Evolutionary conservation across 1,284 basidiomycete genomes (phyloP), one percentile per base, ranked within the genome.

Genomic region (Ceratobasidium sp.): DNA sequence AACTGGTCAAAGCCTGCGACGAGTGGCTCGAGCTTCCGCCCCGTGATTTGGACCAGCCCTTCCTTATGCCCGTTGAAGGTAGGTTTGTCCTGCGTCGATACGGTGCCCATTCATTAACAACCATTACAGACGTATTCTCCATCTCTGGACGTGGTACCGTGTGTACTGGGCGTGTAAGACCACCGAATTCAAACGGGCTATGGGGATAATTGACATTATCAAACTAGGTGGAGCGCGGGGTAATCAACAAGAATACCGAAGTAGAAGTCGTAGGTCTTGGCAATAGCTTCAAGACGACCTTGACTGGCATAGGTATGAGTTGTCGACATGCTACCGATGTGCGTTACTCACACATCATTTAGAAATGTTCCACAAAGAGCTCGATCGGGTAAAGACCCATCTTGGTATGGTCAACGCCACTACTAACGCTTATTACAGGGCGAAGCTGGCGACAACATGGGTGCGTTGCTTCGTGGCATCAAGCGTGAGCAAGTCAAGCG

Each of bases 301-400:
- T 99, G 77, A 99, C 97, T 81, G 97, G 97, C 81, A 96, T 99
- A 82, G 95, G 95, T 95, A 79, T 78, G 91, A 80, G 4, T 15
- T 9, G 9, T 79, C 19, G 19, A 17, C n/a, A 19, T 43, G 3
- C 62, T 49, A 46, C 40, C 76, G 52, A 68, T 44, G 59, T 66
- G 29, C 77, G 29, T 66, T 15, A 34, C 37, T 76, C 66, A 49
- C 70, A 22, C 70, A 9, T 15, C 6, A 0, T 37, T 19, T 80
- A 94, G 97, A 99, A 86, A 99, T 98, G 95, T 99, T 99, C 92
- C 97, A 98, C 89, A 99, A 98, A 89, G 98, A 99, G 87, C 90
- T 99, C 78, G 98, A 99, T 76, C 91, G 96, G 78, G 92, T 91
- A 84, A 29, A 70, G 88, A 81, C 49, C 67, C 51, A 22, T 11